phyloP scores from a whole-genome alignment of 1,284 basidiomycete species.

The Tylopilus orsonianus region DNA sequence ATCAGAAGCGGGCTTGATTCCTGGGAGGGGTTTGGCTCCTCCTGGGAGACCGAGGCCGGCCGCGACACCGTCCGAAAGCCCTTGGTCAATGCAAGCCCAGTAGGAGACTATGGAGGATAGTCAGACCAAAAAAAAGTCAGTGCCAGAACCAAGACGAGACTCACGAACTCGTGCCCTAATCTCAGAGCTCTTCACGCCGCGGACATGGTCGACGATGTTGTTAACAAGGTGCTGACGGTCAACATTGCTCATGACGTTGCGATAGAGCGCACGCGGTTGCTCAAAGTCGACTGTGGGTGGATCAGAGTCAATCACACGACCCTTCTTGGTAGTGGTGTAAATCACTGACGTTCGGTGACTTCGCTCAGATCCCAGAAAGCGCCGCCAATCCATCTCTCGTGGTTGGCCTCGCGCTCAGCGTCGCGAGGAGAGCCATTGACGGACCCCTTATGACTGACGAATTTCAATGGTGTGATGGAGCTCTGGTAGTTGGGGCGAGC shows the following conservation, averaged over 20 bases:
- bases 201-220: conserved; percentile 78
- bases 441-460: conserved; percentile 40
- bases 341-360: conserved; percentile 72
- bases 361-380: conserved; percentile 75
- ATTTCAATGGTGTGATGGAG: conserved; percentile 63
- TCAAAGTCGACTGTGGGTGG: conserved; percentile 76
- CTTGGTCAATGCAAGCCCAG: conserved; percentile 76
- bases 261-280: conserved; percentile 82
- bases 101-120: conserved; percentile 58
- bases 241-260: conserved; percentile 73
- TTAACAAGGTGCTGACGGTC: conserved; percentile 69
- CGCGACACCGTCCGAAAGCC: conserved; percentile 72
- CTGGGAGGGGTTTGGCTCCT: conserved; percentile 56
- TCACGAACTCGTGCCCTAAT: conserved; percentile 70
- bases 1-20: conserved; percentile 56
- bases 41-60: conserved; percentile 62
- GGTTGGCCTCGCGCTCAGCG: conserved; percentile 42
- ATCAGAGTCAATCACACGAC: conserved; percentile 3
- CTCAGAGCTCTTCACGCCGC: conserved; percentile 59
- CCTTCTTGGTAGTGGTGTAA: background rate
- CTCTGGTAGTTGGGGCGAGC: conserved; percentile 85
- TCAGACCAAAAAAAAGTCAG: conserved; percentile 3
- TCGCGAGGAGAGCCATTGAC: conserved; percentile 42
- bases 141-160: conserved; percentile 28
- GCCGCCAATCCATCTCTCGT: conserved; percentile 76